These are phyloP conservation scores for Trifolium subterraneum DNA, from an alignment of 306 rosid species.

Conservation along the genomic window DNA sequence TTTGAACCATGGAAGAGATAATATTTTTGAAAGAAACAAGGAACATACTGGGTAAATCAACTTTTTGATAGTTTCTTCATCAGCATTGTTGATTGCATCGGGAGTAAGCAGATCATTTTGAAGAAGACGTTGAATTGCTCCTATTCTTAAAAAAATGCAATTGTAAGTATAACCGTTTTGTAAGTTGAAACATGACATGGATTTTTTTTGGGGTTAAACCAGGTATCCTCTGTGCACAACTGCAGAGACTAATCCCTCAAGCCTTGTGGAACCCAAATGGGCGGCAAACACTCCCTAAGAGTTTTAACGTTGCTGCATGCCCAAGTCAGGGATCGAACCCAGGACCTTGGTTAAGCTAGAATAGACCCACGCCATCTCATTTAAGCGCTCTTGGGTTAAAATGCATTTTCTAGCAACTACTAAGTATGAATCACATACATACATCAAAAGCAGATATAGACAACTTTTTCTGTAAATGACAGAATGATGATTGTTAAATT, in stretches of 20 bases:
- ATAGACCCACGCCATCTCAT: no score
- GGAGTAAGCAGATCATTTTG: constrained; percentile 80
- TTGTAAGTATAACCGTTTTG: constrained; percentile 42
- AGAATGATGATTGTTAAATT: constrained; percentile 1
- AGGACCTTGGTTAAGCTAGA: no score
- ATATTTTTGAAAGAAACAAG: constrained; percentile 28
- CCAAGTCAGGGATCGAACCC: no score
- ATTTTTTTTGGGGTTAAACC: no score
- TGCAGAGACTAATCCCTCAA: no score
- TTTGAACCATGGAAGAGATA: constrained; percentile 10
- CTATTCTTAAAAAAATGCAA: constrained; percentile 59
- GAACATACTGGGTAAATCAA: constrained; percentile 85
- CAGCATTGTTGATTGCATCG: constrained; percentile 73
- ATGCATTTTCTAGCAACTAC: constrained; percentile 31
- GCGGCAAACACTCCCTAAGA: no score
- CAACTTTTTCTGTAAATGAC: neutral
- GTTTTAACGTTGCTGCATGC: no score
- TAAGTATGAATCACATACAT: constrained; percentile 21
- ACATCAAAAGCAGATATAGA: constrained; percentile 1
- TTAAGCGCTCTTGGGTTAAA: no score
- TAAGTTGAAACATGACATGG: constrained; percentile 32
- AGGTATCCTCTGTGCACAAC: no score
- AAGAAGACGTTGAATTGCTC: constrained; percentile 91
- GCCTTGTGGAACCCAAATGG: no score
- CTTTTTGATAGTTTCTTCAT: constrained; percentile 77